Evolutionary conservation across 1,284 basidiomycete species (phyloP).

Genomic region (Hypsizygus ulmarius): DNA sequence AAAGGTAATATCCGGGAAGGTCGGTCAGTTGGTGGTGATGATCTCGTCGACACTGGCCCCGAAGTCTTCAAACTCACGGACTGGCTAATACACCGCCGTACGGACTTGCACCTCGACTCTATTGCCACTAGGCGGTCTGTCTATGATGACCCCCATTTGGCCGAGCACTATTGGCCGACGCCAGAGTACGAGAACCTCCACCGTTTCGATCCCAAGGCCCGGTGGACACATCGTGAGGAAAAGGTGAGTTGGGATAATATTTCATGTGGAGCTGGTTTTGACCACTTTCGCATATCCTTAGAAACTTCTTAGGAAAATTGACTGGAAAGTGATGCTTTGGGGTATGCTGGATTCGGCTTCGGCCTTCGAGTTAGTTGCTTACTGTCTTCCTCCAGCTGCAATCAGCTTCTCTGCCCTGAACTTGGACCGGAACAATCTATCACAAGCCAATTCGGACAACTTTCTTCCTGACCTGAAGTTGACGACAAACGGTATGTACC

Average conservation of each 20-base stretch:
- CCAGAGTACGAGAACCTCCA: slow-evolving; percentile 59
- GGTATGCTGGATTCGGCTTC: slow-evolving; percentile 17
- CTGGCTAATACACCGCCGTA: slow-evolving; percentile 28
- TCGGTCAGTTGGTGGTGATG: slow-evolving; percentile 17
- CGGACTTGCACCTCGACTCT: slow-evolving; percentile 33
- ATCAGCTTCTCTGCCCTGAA: slow-evolving; percentile 63
- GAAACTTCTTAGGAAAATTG: slow-evolving; percentile 58
- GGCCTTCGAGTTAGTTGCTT: background rate
- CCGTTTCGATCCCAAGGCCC: slow-evolving; percentile 61
- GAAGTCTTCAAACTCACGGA: slow-evolving; percentile 28
- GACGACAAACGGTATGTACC: slow-evolving; percentile 48
- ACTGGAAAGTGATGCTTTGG: slow-evolving; percentile 66
- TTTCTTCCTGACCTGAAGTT: slow-evolving; percentile 62
- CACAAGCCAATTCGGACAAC: slow-evolving; percentile 65
- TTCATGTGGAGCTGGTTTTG: background rate
- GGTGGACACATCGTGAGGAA: slow-evolving; percentile 73
- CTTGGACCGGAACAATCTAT: slow-evolving; percentile 55
- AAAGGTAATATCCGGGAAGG: slow-evolving; percentile 9
- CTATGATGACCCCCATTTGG: slow-evolving; percentile 54
- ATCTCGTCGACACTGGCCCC: slow-evolving; percentile 28
- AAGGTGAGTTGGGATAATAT: slow-evolving; percentile 29
- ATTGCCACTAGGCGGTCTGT: slow-evolving; percentile 53
- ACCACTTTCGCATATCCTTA: slow-evolving; percentile 21
- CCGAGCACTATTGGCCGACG: slow-evolving; percentile 54
- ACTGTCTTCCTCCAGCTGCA: slow-evolving; percentile 31